Base-by-base conservation (phyloP, 2,329 filamentous ascomycete genomes). In the Pseudocercospora fijiensis region DNA sequence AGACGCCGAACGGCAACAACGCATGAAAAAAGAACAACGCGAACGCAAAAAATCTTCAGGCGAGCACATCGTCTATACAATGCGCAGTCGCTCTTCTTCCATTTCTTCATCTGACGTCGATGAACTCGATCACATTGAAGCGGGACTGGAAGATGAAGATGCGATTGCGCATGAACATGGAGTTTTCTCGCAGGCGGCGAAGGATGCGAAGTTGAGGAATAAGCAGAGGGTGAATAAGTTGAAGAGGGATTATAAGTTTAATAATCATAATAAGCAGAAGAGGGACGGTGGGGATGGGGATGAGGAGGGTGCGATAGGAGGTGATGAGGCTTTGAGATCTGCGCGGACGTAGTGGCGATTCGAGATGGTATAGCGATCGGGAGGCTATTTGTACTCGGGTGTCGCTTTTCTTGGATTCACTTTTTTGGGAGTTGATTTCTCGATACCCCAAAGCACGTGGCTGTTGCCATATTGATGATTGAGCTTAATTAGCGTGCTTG, bases 1-100 rank as follows among this genome's bases (percentile, higher is more conserved):
- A 43, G 91, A 92, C 62, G 90, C 91, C 9, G 84, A 93, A 64
- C 82, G 86, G 68, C 88, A 96, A 77, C 78, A 83, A 49, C 82
- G 86, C 65, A 84, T 96, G 81, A 97, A 97, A 81, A 79, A 87
- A 47, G 84, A 87, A 65, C 93, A 96, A 79, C 81, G 86, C 26
- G 85, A 88, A 63, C 79, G 84, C 68, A 96, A 95, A 84, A 90
- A 90, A 82, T 80, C 80, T 45, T 80, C 83, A 37, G 83, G 83
- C 49, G 76, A 80, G 20, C 76, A 78, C 13, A 79, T 84, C 61
- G 79, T 85, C 4, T 88, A 83, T 73, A 78, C 83, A 6, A 85
- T 88, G 68, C 79, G 81, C 57, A 61, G 80, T 75, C 37, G 76
- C 75, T 70, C 76, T 51, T 76, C 82, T 70, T 75, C 77, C 72